Conservation (phyloP, 768 basidiomycete species). For the Chiua virens region DNA sequence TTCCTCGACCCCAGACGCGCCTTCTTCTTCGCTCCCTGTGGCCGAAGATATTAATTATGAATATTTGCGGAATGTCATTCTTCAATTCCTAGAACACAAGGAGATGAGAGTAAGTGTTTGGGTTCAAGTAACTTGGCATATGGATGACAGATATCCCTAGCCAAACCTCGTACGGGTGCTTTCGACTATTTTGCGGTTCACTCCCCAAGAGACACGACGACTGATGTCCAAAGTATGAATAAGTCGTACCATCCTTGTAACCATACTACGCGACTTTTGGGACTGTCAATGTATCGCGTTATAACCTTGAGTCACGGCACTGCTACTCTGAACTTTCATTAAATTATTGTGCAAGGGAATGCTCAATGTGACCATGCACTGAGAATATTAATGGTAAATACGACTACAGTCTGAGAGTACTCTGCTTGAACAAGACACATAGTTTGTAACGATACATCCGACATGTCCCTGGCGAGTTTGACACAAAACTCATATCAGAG, state of each 20-base stretch:
- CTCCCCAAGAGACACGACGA: slow-evolving; percentile 90
- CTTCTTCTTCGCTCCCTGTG: slow-evolving; percentile 35
- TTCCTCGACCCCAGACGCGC: slow-evolving; percentile 43
- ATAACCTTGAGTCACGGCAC: no score
- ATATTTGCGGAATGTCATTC: slow-evolving; percentile 92
- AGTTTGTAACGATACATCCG: neutral
- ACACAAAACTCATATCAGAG: slow-evolving; percentile 75
- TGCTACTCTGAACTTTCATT: no score
- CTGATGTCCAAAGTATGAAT: slow-evolving; percentile 80
- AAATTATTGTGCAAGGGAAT: no score
- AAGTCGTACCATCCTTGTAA: no score
- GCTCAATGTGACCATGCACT: no score
- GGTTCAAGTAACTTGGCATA: neutral
- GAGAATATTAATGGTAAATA: no score
- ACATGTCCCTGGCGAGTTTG: slow-evolving; percentile 68
- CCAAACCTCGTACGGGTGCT: slow-evolving; percentile 89
- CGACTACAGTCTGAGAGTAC: no score
- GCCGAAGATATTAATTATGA: slow-evolving; percentile 90
- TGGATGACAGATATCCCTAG: slow-evolving; percentile 36
- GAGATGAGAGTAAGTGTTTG: slow-evolving; percentile 84
- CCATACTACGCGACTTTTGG: no score
- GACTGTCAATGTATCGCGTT: no score
- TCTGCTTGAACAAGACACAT: no score
- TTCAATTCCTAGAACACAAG: slow-evolving; percentile 97
- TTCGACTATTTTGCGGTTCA: slow-evolving; percentile 91